A percentile compares a stretch with the other conserved stretches of the same genome.
phyloP scores from a whole-genome alignment of 768 basidiomycete species.

The Wakefieldia striispora region DNA sequence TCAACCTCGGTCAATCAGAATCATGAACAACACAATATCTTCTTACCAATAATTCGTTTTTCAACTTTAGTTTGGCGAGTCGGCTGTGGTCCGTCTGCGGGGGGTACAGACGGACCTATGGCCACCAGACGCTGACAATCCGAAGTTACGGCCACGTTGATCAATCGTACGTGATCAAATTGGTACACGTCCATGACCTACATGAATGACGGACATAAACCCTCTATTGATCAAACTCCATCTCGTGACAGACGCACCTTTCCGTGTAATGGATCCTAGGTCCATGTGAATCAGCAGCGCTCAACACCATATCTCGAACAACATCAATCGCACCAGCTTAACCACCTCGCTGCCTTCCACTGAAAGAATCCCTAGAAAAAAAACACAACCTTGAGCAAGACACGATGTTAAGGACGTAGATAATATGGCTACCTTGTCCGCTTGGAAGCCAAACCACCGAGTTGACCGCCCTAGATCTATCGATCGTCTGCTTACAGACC shows the following conservation, averaged over 20 bases:
- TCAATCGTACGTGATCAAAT: conserved; percentile 43
- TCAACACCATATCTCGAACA: background rate
- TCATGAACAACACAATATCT: background rate
- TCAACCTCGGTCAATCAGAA: conserved; percentile 1
- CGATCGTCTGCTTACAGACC: conserved; percentile 48
- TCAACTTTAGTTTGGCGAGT: conserved; percentile 46
- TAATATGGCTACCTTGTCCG: conserved; percentile 39
- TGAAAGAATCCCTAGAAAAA: conserved; percentile 43
- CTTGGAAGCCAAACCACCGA: conserved; percentile 51
- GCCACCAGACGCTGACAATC: conserved; percentile 45
- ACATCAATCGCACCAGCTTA: conserved; percentile 36
- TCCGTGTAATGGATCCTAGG: conserved; percentile 40
- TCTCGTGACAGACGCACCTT: conserved; percentile 23
- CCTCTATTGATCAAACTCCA: background rate
- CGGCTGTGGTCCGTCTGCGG: conserved; percentile 42
- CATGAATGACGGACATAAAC: background rate
- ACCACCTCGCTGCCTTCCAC: conserved; percentile 48
- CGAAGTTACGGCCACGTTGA: conserved; percentile 49
- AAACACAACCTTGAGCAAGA: background rate
- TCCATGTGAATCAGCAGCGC: background rate
- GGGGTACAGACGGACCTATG: conserved; percentile 44
- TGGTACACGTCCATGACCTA: conserved; percentile 41
- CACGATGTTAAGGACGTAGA: background rate
- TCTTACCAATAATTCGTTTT: conserved; percentile 50
- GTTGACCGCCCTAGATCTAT: conserved; percentile 41